These are phyloP conservation scores for Termitomyces sp. DNA, from an alignment of 768 basidiomycete genomes.

Conservation along the genomic window DNA sequence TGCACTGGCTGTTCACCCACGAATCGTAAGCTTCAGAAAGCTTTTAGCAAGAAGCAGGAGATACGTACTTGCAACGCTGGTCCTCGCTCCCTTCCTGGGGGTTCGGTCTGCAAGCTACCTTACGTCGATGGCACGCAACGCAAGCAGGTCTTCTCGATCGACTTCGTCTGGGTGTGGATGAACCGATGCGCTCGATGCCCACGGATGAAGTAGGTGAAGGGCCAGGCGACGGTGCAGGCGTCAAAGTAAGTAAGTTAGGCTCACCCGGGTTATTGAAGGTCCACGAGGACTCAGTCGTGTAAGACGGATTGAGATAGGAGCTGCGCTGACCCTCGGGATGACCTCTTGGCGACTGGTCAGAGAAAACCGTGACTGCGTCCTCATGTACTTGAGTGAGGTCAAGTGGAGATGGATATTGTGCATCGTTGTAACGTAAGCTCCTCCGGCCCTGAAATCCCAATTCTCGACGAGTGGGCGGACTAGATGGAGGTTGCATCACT, in stretches of 20 bases:
- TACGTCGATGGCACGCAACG: conserved; percentile 4
- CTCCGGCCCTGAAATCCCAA: too few relatives aligned
- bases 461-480: neutral
- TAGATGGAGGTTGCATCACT: neutral
- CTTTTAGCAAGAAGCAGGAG: neutral
- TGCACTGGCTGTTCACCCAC: neutral
- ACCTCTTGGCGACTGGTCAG: neutral
- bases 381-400: neutral
- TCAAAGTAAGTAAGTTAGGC: neutral
- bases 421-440: neutral
- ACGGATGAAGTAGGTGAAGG: neutral
- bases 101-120: conserved; percentile 9
- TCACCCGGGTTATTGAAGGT: neutral
- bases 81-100: neutral
- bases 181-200: neutral
- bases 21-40: neutral
- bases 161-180: neutral
- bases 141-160: conserved; percentile 1
- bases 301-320: too few relatives aligned
- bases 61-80: conserved; percentile 9
- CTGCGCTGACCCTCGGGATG: neutral
- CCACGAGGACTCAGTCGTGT: too few relatives aligned
- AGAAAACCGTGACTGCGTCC: neutral
- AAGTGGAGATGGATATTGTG: neutral
- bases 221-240: neutral